Evolutionary conservation across 2,329 filamentous ascomycete species (phyloP).

Genomic region (Dendrostoma leiphaemia): DNA sequence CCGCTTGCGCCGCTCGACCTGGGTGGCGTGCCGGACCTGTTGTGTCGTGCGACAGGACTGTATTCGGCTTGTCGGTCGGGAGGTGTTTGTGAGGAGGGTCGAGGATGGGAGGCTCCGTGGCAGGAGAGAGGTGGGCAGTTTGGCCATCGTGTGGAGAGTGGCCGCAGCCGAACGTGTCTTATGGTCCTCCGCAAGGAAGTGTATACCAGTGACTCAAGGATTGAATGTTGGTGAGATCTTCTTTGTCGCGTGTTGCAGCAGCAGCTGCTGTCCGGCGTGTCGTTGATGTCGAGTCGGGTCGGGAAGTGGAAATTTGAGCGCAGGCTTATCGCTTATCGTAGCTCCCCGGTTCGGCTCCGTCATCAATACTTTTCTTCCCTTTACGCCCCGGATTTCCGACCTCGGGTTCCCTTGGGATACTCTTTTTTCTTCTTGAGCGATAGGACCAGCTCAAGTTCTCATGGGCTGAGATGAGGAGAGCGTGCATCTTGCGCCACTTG

Average conservation of each 20-base stretch:
- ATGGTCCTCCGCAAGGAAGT: no score
- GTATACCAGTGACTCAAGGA: no score
- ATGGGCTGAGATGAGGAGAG: constrained; percentile 32
- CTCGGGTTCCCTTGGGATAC: not conserved
- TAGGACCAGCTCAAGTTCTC: constrained; percentile 1
- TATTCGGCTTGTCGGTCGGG: constrained; percentile 16
- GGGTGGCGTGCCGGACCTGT: constrained; percentile 78
- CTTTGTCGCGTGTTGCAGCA: not conserved
- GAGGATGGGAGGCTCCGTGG: constrained; percentile 23
- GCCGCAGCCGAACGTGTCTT: no score
- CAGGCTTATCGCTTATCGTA: constrained; percentile 19
- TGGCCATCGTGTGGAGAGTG: constrained; percentile 26
- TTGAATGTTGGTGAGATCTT: no score
- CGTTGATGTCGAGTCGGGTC: not conserved
- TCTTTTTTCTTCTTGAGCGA: not conserved
- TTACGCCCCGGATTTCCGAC: not conserved
- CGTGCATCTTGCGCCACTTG: constrained; percentile 28
- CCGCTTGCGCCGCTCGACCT: constrained; percentile 82
- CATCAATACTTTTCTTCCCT: constrained; percentile 1
- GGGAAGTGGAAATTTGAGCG: constrained; percentile 14
- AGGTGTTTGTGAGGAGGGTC: constrained; percentile 13
- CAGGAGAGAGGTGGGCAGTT: constrained; percentile 31
- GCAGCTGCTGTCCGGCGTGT: not conserved
- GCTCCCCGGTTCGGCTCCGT: constrained; percentile 1
- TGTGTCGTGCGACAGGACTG: constrained; percentile 24